Base-by-base conservation (phyloP, 176 grass and related monocot genomes). In the Guadua angustifolia region DNA sequence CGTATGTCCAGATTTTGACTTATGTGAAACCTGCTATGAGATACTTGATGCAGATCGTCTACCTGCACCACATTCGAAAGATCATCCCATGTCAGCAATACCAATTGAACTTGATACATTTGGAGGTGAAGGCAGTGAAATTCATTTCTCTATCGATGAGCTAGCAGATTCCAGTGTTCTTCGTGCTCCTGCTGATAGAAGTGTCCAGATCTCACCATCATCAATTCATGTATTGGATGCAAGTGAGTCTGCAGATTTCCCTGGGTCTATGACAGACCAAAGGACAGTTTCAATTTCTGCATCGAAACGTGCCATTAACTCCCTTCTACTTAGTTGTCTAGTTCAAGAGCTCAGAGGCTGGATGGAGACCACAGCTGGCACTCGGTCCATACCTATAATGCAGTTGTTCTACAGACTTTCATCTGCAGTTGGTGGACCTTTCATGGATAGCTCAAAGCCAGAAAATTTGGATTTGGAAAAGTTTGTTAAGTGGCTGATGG, bases 1-100 rank as follows among this genome's bases (percentile, higher is more conserved):
- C 77, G 80, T 93, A 71, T 98, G 95, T 82, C 95, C 93, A 77
- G 95, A 98, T 75, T 98, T 98, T 73, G 95, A 98, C 82, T 73
- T 98, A 44, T 98, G 95, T 82, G 95, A 98, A 85, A 85, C 93
- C 18, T 98, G 95, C 93, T 93, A 98, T 90, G 90, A 93, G 79
- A 90, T 95, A 68, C 87, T 98, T 79, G 95, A 94, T 90, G 87
- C 95, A 75, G 95, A 98, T 68, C 88, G 64, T 47, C 76, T 98
- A 47, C 95, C 95, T 64, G 79, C 90, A 77, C 95, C 95, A 13
- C 95, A 98, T 82, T 93, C 91, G 46, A 90, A 90, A 80, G 91
- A 93, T 84, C 95, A 98, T 87, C 84, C 89, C 32, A 98, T 98
- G 95, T 95, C 92, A 81, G 91, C 95, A 84, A 88, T 98, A 84